A percentile compares a stretch with the other conserved stretches of the same genome.
Conservation (phyloP, 345 rosid species). For the Hibiscus trionum region DNA sequence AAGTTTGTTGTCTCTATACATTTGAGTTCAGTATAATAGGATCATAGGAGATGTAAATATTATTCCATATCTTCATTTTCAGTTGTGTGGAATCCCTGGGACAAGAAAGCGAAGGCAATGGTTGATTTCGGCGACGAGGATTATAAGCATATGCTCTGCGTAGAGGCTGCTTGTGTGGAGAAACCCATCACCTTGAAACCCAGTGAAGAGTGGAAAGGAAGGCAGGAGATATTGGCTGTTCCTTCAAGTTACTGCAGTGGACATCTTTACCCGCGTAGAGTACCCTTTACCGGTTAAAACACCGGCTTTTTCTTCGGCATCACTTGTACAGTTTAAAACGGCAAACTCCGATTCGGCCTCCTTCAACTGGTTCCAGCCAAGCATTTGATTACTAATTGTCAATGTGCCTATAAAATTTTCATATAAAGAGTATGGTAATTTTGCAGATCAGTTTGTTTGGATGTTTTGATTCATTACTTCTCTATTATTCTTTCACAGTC, state of each 20-base stretch:
- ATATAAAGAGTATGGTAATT: not conserved
- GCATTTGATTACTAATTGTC: not conserved
- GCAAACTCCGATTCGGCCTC: not conserved
- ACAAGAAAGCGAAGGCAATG: not conserved
- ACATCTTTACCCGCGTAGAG: not conserved
- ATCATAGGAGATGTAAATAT: no score
- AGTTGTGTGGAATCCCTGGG: not conserved
- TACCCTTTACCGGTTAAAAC: not conserved
- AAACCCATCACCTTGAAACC: not conserved
- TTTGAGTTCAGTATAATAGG: no score
- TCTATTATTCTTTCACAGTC: not conserved
- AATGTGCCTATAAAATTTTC: not conserved
- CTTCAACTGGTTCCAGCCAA: not conserved
- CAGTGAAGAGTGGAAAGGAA: not conserved
- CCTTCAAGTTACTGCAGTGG: not conserved
- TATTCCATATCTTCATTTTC: not conserved
- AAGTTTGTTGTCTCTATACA: conserved; percentile 13
- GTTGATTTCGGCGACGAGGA: not conserved
- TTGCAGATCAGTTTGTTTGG: not conserved
- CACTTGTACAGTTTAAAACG: not conserved
- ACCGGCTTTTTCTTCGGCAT: not conserved
- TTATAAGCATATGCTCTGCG: not conserved
- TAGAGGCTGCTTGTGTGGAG: not conserved
- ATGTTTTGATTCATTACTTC: not conserved
- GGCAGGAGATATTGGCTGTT: not conserved